Evolutionary conservation across 345 rosid genomes (phyloP), one percentile per base, ranked within the genome.

Genomic region (Murraya paniculata): DNA sequence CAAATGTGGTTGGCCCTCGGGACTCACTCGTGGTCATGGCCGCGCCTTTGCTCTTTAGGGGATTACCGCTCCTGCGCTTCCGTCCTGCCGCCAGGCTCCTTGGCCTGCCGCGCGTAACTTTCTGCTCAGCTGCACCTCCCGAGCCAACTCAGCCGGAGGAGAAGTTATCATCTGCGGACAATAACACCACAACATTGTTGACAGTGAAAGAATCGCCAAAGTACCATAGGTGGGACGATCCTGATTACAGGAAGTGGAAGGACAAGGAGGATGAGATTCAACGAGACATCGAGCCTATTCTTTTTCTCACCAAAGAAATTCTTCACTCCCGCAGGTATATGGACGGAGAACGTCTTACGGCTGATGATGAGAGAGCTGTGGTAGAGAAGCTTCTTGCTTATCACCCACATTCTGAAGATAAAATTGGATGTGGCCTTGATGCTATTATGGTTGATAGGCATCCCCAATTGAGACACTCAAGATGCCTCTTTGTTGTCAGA

Each of bases 401-500:
- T 84, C 97, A 94, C 84, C 95, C 94, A 18, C 91, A 86, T 68
- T 86, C 88, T 77, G 90, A 87, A 72, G 98, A 94, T 78, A 93
- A 93, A 89, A 87, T 93, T 74, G 98, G 97, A 57, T 88, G 92
- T 64, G 97, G 97, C 69, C 85, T 91, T 78, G 90, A 90, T 81
- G 89, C 82, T 72, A 83, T 93, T 59, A 91, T 95, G 96, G 98
- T 95, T 79, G 98, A 93, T 85, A 87, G 95, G 57, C 98, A 95
- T 84, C 96, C 98, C 36, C 94, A 86, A 31, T 95, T 92, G 71
- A 89, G 89, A 82, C 50, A 41, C 1, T 89, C 97, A 64, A 93
- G 99, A 81, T 93, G 98, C 79, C 86, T 93, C 77, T 95, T 90
- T 81, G 97, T 93, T n/a, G 92, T 95, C 72, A 92, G 99, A 85